Evolutionary conservation across 2,329 filamentous ascomycete species (phyloP), one percentile per base, ranked within the genome.

Genomic region (Pleurostoma richardsiae): DNA sequence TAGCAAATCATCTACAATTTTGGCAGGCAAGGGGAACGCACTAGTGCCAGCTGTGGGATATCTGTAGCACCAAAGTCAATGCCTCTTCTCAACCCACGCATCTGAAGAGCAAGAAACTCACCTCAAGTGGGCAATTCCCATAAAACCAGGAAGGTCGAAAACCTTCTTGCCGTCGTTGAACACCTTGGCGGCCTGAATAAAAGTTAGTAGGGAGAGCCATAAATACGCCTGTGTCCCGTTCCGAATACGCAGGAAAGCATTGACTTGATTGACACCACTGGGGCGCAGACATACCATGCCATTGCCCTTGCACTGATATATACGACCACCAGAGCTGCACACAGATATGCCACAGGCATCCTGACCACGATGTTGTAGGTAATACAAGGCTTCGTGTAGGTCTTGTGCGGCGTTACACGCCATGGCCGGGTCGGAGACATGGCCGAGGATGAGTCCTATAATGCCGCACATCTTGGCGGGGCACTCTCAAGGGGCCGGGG

Each of bases 271-370:
- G 39, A 41, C 7, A 8, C 26, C 26, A 19, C 39, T 41, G 8
- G 39, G 11, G 19, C 19, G 19, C 19, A 19, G 19, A 19, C 19
- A 41, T 26, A 45, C 47, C 78, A 96, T 86, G 46, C 90, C 91
- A 61, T 90, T 90, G 54, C 90, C 90, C 71, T 96, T 96, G 73
- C 87, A 86, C 63, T 95, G 89, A 64, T 86, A 92, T 55, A 96
- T 85, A 40, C 89, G 79, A 51, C 91, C 90, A 33, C 88, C 88
- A 72, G 52, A 52, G 11, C 77, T 56, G 78, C 85, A 75, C 76
- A 90, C 57, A 73, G 90, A 82, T 56, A 96, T 92, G 53, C 90
- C 90, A 46, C 84, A 88, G 43, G 90, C 90, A 83, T 96, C 90
- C 66, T 95, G 90, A 45, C 89, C 88, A 59, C 88, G 80, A 63